Base-by-base conservation (phyloP, 1,284 basidiomycete genomes). In the Irpex sp. region DNA sequence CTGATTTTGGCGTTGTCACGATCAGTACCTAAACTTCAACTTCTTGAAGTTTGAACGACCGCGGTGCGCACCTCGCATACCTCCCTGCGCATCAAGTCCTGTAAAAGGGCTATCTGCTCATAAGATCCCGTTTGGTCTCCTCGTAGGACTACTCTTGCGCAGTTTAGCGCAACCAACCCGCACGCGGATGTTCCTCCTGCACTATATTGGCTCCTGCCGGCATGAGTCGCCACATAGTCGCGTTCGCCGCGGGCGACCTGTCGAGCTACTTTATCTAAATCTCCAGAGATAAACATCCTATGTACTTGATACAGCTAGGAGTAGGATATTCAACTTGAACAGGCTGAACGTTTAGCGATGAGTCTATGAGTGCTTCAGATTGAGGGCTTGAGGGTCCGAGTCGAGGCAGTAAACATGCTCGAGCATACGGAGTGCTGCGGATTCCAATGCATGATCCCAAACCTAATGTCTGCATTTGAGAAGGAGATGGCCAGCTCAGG, bases 81-180 rank as follows among this genome's bases (percentile, higher is more conserved):
- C 64, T 76, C 71, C 39, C 70, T 9, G 8, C 39, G 73, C 61
- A 78, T 70, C 35, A 85, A 68, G 43, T 66, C 68, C 13, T 70
- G 58, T 13, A 21, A 21, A 8, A 50, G 13, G 7, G n/a, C 49
- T 13, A 19, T 50, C 74, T 35, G 59, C 58, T 3, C 26, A 26
- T 26, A 26, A 26, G 74, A 57, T 9, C 76, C 77, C 13, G 68
- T 69, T 33, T 69, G 63, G 58, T 78, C 77, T 56, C 72, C 73
- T 26, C 67, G 72, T 56, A 86, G 78, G 31, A 81, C 72, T 8
- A 84, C 67, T 58, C 84, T 75, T 3, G 82, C 83, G 65, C 85
- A 87, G 69, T 89, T 89, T 68, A 89, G 70, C 2, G 83, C 81
- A 5, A 85, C 86, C 26, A 89, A 75, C 17, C 87, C 87, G 36